Conservation (phyloP, 1,284 basidiomycete genomes). For the Rhizopogon hawkerae region DNA sequence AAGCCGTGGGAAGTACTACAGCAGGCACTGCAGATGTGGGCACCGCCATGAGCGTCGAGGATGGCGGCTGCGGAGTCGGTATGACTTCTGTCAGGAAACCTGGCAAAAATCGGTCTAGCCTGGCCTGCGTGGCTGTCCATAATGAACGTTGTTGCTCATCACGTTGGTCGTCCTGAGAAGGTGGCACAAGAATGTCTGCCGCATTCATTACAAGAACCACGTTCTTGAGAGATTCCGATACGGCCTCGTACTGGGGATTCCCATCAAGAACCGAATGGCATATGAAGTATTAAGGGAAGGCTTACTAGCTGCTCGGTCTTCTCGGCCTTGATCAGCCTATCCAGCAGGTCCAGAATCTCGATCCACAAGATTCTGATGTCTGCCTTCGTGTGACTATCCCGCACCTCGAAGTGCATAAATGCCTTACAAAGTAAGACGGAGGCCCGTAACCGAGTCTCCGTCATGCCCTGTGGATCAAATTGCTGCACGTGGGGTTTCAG, state of each 20-base stretch:
- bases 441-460: slow-evolving; percentile 82
- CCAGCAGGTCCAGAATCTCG: slow-evolving; percentile 84
- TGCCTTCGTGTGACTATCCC: slow-evolving; percentile 56
- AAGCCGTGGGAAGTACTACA: slow-evolving; percentile 11
- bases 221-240: slow-evolving; percentile 96
- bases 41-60: slow-evolving; percentile 4
- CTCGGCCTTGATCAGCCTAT: slow-evolving; percentile 82
- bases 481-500: slow-evolving; percentile 77
- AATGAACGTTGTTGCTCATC: slow-evolving; percentile 65
- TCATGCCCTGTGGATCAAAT: slow-evolving; percentile 79
- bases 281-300: slow-evolving; percentile 13
- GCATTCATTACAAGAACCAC: slow-evolving; percentile 95
- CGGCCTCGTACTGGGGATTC: slow-evolving; percentile 73
- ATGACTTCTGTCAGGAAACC: slow-evolving; percentile 76
- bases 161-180: slow-evolving; percentile 41
- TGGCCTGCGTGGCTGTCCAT: slow-evolving; percentile 77
- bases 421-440: slow-evolving; percentile 88
- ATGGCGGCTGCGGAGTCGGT: slow-evolving; percentile 29
- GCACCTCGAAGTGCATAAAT: slow-evolving; percentile 88
- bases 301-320: slow-evolving; percentile 80
- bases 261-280: slow-evolving; percentile 9
- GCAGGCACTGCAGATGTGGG: slow-evolving; percentile 4
- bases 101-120: slow-evolving; percentile 83
- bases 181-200: slow-evolving; percentile 69
- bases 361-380: slow-evolving; percentile 83